Evolutionary conservation across 73 alveolate species (phyloP).

Genomic region (Effrenium voratum): DNA sequence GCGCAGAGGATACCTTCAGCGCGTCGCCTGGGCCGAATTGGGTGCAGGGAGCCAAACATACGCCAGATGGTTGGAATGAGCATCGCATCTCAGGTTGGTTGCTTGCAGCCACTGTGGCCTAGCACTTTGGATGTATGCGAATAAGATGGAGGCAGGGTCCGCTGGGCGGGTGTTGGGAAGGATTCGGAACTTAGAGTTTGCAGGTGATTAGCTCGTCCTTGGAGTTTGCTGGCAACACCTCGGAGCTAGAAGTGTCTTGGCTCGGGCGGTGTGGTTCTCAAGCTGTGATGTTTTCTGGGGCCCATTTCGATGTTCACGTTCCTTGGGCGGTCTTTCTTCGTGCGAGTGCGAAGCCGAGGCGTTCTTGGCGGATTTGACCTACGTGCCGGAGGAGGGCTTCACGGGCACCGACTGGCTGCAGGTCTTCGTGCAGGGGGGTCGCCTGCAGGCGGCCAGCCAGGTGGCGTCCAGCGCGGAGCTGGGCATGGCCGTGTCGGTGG

Average conservation of each 20-base stretch:
- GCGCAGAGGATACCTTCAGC: conserved; percentile 6
- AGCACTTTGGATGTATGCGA: conserved; percentile 58
- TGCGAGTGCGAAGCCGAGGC: not conserved
- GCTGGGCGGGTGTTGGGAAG: not conserved
- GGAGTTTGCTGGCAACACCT: conserved; percentile 58
- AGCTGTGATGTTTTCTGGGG: not conserved
- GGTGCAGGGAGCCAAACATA: not conserved
- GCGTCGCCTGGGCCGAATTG: not conserved
- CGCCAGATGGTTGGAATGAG: no score
- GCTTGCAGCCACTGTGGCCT: conserved; percentile 66
- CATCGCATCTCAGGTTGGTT: conserved; percentile 5
- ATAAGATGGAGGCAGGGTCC: conserved; percentile 37
- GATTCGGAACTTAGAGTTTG: not conserved
- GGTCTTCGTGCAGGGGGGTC: conserved; percentile 54
- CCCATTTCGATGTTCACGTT: no score
- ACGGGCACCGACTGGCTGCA: conserved; percentile 80
- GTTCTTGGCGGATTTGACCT: conserved; percentile 31
- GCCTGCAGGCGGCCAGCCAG: conserved; percentile 17
- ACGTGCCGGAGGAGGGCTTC: conserved; percentile 73
- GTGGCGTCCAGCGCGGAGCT: not conserved
- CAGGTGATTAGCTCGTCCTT: not conserved
- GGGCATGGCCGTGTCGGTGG: conserved; percentile 36
- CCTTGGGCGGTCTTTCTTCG: not conserved
- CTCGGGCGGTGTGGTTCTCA: not conserved
- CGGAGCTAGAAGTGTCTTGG: not conserved